Evolutionary conservation across 2,329 filamentous ascomycete genomes (phyloP).

Genomic region (Fusarium tanahbumbuense): DNA sequence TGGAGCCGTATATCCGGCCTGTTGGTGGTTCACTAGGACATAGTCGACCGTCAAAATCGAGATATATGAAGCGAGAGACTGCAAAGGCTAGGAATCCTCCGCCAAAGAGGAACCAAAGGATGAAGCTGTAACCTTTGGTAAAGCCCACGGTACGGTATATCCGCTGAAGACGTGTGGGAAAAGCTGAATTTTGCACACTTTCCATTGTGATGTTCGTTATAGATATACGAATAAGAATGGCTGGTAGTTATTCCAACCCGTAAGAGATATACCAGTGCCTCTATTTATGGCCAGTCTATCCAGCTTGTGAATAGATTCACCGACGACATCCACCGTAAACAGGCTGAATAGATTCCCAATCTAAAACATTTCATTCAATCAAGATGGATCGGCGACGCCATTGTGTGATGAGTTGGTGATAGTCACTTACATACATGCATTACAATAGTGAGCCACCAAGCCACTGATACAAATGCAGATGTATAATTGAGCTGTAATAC

Average conservation of each 20-base stretch:
- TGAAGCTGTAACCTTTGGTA: conserved; percentile 67
- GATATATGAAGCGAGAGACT: conserved; percentile 40
- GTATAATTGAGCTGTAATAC: background rate
- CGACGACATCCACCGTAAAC: background rate
- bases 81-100: conserved; percentile 50
- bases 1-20: conserved; percentile 3
- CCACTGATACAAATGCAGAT: conserved; percentile 10
- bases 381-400: conserved; percentile 7
- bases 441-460: conserved; percentile 20
- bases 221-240: background rate
- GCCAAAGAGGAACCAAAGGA: conserved; percentile 62
- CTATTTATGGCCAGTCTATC: conserved; percentile 20
- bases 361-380: conserved; percentile 9
- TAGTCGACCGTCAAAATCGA: conserved; percentile 49
- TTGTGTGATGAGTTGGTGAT: conserved; percentile 24
- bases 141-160: conserved; percentile 65
- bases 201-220: conserved; percentile 3
- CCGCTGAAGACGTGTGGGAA: background rate
- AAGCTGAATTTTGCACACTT: background rate
- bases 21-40: conserved; percentile 40
- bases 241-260: background rate
- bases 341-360: conserved; percentile 14
- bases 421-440: conserved; percentile 1
- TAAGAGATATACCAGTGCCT: background rate
- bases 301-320: background rate